These are phyloP conservation scores for Pistacia vera DNA, from an alignment of 345 rosid genomes.

Conservation along the genomic window DNA sequence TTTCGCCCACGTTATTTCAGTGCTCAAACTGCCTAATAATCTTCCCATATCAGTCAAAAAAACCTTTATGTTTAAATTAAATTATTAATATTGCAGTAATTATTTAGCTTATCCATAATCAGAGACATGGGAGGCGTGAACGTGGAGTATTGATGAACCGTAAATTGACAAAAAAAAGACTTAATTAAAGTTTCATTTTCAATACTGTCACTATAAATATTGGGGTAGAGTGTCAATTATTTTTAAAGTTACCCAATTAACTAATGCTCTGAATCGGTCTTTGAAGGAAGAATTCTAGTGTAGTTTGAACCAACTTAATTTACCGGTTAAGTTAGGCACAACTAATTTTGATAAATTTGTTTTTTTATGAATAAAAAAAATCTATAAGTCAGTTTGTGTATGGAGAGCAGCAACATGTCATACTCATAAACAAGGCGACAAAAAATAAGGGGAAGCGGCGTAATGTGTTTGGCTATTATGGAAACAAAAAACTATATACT, in stretches of 20 bases:
- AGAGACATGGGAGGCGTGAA: not conserved
- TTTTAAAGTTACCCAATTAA: too few relatives aligned
- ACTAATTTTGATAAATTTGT: not conserved
- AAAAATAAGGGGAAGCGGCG: not conserved
- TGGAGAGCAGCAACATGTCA: too few relatives aligned
- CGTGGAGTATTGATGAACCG: not conserved
- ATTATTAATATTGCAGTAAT: too few relatives aligned
- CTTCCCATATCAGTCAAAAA: too few relatives aligned
- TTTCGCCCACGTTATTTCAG: slow-evolving; percentile 11
- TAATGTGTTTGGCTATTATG: not conserved
- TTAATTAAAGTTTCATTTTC: slow-evolving; percentile 1
- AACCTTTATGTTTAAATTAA: too few relatives aligned
- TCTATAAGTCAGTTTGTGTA: too few relatives aligned
- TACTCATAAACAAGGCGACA: too few relatives aligned
- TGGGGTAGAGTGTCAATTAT: too few relatives aligned
- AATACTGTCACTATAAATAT: not conserved
- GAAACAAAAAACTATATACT: not conserved
- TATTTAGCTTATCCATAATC: too few relatives aligned
- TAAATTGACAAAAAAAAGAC: not conserved
- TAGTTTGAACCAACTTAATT: too few relatives aligned
- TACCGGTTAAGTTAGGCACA: not conserved
- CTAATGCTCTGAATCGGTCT: too few relatives aligned
- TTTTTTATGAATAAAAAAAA: too few relatives aligned
- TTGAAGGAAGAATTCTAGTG: not conserved
- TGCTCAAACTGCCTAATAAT: not conserved